Base-by-base conservation (phyloP, 2,329 filamentous ascomycete species). In the Cordyceps militaris region DNA sequence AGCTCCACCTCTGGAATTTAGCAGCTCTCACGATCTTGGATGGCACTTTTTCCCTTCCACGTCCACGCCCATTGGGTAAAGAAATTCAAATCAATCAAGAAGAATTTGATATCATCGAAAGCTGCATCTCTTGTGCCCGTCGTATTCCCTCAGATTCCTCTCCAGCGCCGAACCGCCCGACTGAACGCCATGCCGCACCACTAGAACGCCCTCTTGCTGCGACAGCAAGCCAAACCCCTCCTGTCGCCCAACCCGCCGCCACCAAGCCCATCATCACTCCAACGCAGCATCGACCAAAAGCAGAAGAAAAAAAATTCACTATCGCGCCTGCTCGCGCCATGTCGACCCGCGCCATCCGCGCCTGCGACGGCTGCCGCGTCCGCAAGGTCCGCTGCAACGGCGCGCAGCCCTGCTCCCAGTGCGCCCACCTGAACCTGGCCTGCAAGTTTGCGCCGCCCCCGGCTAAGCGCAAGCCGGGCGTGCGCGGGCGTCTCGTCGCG, bases 341-440 rank as follows among this genome's bases (percentile, higher is more conserved):
- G 58, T 47, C 54, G 14, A 47, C 38, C 24, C 34, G 58, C 34
- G 58, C 57, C 32, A 24, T 55, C 24, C 66, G 65, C 46, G 71
- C 71, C 56, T 73, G 71, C 62, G 70, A 73, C 59, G 69, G 70
- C 48, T 73, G 71, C 60, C 69, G 71, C 38, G 62, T 73, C 53
- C 69, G 71, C 52, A 73, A 73, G 60, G 71, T 73, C 36, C 68
- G 67, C 54, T 73, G 71, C 62, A 72, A 68, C 48, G 69, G 68
- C 57, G 58, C 60, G 21, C 61, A 62, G 43, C 71, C 71, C 1
- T 74, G 71, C 54, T 67, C 68, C 0, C 71, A 73, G 50, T 74
- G 71, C 59, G 64, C 65, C 4, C 70, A 73, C 40, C 66, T 73
- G 38, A 66, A 66, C 16, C 63, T 74, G 8, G 56, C 65, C 1